Base-by-base conservation (phyloP, 345 rosid genomes). In the Litchi chinensis region DNA sequence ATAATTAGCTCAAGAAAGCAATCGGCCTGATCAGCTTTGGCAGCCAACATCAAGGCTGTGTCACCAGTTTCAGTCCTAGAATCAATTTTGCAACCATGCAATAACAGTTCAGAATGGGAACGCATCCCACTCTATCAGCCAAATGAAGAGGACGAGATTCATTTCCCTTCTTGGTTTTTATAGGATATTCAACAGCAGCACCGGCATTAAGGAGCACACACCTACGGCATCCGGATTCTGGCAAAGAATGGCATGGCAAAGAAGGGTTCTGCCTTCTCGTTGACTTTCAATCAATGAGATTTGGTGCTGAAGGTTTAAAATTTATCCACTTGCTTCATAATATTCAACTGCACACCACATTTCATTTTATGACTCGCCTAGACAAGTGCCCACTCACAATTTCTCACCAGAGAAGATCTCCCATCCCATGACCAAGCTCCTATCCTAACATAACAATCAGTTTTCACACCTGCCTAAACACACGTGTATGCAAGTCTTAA, bases 381-480 rank as follows among this genome's bases (percentile, higher is more conserved):
- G 75, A 81, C 83, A 82, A 0, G 88, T 82, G 56, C 85, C 88
- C 4, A 85, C 82, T 54, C 85, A 72, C 40, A 85, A 71, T 77
- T 82, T 83, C 78, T 85, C 88, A 6, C 83, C 82, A 21, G 88
- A 82, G 82, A 80, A 71, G 69, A 80, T 56, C n/a, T n/a, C n/a
- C n/a, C n/a, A 67, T 82, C 85, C 85, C 85, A 77, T 32, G 88
- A 82, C 88, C 88, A 82, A 48, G 85, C 88, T 66, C 82, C 85
- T 15, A 85, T 82, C 82, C 84, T 79, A 6, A 70, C 78, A 18
- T 18, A 64, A 44, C 46, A 56, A 63, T 76, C 80, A 48, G 76
- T 80, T 77, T 74, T 82, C 40, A 79, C 84, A 22, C 80, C 88
- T 22, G 79, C 88, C 88, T 85, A 54, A 70, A 67, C 22, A 66